phyloP scores from a whole-genome alignment of 192 early-diverging fungal genomes.

The Coemansia sp. region DNA sequence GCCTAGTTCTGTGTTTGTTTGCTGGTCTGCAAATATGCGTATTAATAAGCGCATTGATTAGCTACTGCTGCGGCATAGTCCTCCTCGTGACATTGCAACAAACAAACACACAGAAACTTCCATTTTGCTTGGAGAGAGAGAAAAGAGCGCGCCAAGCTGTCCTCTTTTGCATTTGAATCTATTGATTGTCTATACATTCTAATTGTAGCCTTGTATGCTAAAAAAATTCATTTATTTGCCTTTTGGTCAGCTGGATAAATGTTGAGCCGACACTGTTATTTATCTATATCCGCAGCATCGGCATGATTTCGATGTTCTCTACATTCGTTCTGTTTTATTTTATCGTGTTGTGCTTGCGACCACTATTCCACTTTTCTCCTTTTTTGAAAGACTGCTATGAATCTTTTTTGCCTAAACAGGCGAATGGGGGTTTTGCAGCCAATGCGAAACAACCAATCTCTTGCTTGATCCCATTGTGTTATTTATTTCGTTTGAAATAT shows the following conservation, averaged over 20 bases:
- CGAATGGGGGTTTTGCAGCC: neutral
- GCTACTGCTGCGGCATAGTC: neutral
- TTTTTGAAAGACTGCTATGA: neutral
- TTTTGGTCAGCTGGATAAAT: conserved; percentile 1
- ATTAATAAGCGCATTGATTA: neutral
- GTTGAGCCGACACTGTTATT: neutral
- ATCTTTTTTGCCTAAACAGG: neutral
- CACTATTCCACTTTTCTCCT: neutral
- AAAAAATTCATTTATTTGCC: neutral
- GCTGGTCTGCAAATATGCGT: neutral
- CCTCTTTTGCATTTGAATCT: neutral
- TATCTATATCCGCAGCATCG: neutral
- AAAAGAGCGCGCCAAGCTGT: neutral
- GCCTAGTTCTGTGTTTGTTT: neutral
- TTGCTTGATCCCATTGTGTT: neutral
- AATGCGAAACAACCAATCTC: neutral
- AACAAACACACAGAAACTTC: neutral
- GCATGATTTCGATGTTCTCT: neutral
- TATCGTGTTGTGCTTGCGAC: neutral
- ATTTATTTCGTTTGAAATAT: neutral
- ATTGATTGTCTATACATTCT: neutral
- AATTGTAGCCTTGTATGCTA: neutral
- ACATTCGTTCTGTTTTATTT: neutral
- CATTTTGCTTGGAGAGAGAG: too few relatives aligned
- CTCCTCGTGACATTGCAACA: neutral